These are phyloP conservation scores for Pittosporum tobira DNA, from an alignment of 129 eudicot species.

Conservation along the genomic window DNA sequence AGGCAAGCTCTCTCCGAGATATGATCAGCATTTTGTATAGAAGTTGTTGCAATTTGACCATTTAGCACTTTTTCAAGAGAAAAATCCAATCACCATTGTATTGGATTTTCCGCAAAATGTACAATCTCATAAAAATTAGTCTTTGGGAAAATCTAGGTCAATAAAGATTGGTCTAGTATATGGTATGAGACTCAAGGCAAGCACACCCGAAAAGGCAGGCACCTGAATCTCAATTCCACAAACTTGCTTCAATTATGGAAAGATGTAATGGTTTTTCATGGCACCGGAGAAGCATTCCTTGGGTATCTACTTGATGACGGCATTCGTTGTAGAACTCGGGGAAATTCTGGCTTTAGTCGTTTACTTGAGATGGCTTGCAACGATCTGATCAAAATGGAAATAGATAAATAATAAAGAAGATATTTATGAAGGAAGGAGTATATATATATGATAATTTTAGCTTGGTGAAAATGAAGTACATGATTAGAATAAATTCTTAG, in stretches of 20 bases:
- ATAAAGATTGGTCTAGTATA: background rate
- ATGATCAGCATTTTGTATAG: background rate
- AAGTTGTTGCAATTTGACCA: background rate
- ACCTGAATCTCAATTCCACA: background rate
- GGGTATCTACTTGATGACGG: constrained; percentile 72
- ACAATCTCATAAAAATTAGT: background rate
- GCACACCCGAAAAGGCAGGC: background rate
- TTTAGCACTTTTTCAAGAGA: background rate
- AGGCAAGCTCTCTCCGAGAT: constrained; percentile 2
- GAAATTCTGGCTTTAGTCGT: constrained; percentile 55
- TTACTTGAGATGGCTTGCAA: constrained; percentile 57
- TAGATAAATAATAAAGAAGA: background rate
- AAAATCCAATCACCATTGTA: too few relatives aligned
- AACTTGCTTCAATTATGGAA: background rate
- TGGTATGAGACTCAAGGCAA: background rate
- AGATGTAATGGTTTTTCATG: too few relatives aligned
- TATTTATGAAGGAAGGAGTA: background rate
- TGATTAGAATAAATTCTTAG: too few relatives aligned
- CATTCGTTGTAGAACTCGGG: constrained; percentile 47
- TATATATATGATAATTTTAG: too few relatives aligned
- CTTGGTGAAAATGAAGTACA: too few relatives aligned
- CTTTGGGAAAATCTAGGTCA: background rate
- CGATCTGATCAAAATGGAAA: constrained; percentile 29
- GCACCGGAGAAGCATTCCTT: constrained; percentile 63
- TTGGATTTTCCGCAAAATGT: too few relatives aligned